Percentiles rank a stretch among this genome's conserved stretches.
Conservation (phyloP, 2,329 filamentous ascomycete species). For the Venturia pyrina region DNA sequence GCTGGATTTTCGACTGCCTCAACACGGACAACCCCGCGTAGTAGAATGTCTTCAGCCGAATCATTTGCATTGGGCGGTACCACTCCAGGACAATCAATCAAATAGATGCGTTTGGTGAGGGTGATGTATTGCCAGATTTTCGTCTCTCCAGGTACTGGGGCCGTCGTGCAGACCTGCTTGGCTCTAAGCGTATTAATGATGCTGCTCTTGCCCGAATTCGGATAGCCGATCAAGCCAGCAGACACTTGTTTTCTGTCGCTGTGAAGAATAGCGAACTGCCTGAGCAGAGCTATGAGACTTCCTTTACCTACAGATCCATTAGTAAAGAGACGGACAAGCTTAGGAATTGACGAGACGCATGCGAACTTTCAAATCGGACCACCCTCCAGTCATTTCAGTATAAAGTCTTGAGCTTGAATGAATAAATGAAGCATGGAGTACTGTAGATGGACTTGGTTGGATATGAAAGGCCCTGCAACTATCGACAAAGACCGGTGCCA, state of each 20-base stretch:
- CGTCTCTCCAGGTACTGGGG: constrained; percentile 91
- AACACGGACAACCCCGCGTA: constrained; percentile 84
- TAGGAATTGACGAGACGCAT: too few relatives aligned
- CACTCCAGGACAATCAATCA: constrained; percentile 95
- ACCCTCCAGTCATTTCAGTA: too few relatives aligned
- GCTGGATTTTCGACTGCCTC: constrained; percentile 96
- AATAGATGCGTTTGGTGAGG: constrained; percentile 84
- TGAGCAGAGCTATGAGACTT: constrained; percentile 69
- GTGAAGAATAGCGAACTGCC: constrained; percentile 87
- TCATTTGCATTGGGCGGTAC: constrained; percentile 82
- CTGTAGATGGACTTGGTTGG: too few relatives aligned
- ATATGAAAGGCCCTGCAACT: too few relatives aligned
- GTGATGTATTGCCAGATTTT: constrained; percentile 98
- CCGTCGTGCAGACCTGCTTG: constrained; percentile 77
- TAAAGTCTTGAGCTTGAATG: too few relatives aligned
- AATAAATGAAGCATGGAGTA: too few relatives aligned
- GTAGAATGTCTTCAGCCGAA: constrained; percentile 74
- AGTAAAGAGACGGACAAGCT: too few relatives aligned
- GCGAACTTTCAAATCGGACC: too few relatives aligned
- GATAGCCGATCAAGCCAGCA: constrained; percentile 80
- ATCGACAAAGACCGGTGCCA: too few relatives aligned
- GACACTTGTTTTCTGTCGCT: constrained; percentile 89
- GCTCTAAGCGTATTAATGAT: constrained; percentile 94
- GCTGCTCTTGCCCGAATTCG: constrained; percentile 91
- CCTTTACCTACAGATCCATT: too few relatives aligned